These are phyloP conservation scores for Neurospora sp. DNA, from an alignment of 495 filamentous ascomycete genomes.

Conservation along the genomic window DNA sequence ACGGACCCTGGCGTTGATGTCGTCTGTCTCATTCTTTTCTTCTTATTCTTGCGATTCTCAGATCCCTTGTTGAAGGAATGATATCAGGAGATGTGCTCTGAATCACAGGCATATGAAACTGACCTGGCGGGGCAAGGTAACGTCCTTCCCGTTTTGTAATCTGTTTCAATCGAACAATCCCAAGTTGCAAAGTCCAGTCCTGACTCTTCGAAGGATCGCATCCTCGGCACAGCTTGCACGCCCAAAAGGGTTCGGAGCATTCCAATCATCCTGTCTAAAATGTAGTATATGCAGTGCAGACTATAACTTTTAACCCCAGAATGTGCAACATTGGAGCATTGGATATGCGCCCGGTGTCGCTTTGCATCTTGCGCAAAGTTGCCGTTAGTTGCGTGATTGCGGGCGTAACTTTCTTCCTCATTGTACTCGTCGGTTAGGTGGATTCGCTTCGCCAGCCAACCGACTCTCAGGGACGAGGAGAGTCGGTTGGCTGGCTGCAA, in stretches of 20 bases:
- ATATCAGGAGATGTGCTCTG: not conserved
- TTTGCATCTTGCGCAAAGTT: not conserved
- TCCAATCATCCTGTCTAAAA: not conserved
- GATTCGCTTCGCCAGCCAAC: no score
- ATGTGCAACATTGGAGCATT: not conserved
- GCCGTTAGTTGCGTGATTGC: not conserved
- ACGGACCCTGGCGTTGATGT: not conserved
- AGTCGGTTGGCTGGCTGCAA: no score
- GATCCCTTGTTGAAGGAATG: not conserved
- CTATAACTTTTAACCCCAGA: not conserved
- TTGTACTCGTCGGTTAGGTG: no score
- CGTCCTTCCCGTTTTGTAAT: not conserved
- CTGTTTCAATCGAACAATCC: not conserved
- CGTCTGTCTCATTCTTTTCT: not conserved
- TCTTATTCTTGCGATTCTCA: not conserved
- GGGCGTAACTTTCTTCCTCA: not conserved
- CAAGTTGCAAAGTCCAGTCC: not conserved
- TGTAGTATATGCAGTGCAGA: not conserved
- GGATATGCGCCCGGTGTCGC: not conserved
- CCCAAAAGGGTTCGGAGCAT: not conserved
- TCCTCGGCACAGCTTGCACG: not conserved
- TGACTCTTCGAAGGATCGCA: not conserved
- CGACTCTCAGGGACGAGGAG: no score
- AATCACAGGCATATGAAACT: not conserved
- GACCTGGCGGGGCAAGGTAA: not conserved